Percentiles rank a stretch among this genome's conserved stretches.
These are phyloP conservation scores for Angomonas ambiguus DNA, from an alignment of 208 protist species.

Conservation along the genomic window DNA sequence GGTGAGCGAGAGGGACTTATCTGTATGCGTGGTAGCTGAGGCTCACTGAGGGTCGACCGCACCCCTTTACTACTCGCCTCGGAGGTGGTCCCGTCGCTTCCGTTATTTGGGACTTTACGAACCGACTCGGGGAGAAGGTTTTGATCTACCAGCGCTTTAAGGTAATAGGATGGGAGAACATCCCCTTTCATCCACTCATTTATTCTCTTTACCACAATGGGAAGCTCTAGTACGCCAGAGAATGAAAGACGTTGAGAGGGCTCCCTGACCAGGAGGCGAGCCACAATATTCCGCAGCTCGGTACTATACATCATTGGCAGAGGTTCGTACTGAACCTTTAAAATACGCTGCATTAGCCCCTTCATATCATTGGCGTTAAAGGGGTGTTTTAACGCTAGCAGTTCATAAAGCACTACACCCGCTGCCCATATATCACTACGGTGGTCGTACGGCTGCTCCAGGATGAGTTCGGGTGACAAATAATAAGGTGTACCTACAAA, in stretches of 20 bases:
- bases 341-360: conserved; percentile 86
- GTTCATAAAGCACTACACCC: conserved; percentile 88
- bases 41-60: neutral
- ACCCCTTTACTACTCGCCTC: neutral
- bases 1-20: neutral
- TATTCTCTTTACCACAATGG: conserved; percentile 62
- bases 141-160: conserved; percentile 57
- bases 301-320: conserved; percentile 62
- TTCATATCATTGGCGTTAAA: conserved; percentile 89
- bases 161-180: conserved; percentile 61
- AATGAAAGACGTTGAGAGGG: conserved; percentile 65
- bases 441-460: conserved; percentile 91
- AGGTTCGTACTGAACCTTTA: conserved; percentile 82
- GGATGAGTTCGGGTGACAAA: conserved; percentile 90
- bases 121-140: conserved; percentile 53
- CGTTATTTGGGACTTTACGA: neutral
- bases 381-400: conserved; percentile 81
- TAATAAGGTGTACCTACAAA: conserved; percentile 95
- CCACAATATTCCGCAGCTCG: conserved; percentile 73
- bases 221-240: conserved; percentile 62
- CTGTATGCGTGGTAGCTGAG: neutral
- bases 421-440: conserved; percentile 94
- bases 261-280: conserved; percentile 72
- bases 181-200: conserved; percentile 72
- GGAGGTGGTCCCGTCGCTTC: neutral